Percentiles rank a stretch among this genome's conserved stretches.
These are phyloP conservation scores for Porcisia hertigi DNA, from an alignment of 208 protist species.

Conservation along the genomic window DNA sequence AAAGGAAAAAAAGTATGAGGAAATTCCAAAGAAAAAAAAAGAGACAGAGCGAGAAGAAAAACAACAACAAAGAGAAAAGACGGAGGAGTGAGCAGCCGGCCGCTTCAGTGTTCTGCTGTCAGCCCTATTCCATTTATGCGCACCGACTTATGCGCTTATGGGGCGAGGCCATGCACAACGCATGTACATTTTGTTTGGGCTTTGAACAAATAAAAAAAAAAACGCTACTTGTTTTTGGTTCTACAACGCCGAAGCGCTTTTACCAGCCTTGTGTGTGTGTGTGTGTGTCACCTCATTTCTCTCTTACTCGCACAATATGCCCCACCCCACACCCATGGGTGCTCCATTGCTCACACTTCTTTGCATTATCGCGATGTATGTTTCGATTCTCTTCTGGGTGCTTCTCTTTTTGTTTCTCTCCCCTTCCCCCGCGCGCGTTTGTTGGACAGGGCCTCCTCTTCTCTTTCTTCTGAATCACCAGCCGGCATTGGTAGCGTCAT, in stretches of 20 bases:
- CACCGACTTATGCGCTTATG: not conserved
- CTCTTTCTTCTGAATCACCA: not conserved
- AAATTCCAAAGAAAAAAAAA: no score
- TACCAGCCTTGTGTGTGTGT: no score
- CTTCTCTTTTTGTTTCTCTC: not conserved
- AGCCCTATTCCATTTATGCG: no score
- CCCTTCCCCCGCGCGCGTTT: no score
- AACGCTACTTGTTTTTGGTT: not conserved
- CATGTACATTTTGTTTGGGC: not conserved
- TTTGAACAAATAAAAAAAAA: not conserved
- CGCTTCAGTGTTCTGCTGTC: no score
- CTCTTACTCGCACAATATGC: no score
- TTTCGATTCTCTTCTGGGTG: not conserved
- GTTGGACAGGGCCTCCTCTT: not conserved
- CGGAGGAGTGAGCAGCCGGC: no score
- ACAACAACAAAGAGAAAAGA: no score
- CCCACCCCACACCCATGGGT: no score
- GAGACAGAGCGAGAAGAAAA: no score
- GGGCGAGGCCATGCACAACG: not conserved
- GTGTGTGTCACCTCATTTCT: not conserved
- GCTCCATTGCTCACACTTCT: no score
- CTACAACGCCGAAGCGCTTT: not conserved
- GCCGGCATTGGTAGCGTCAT: not conserved
- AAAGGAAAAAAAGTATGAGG: no score
- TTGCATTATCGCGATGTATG: not conserved